These are phyloP conservation scores for Auriculariales sp. DNA, from an alignment of 768 basidiomycete genomes.

Conservation along the genomic window DNA sequence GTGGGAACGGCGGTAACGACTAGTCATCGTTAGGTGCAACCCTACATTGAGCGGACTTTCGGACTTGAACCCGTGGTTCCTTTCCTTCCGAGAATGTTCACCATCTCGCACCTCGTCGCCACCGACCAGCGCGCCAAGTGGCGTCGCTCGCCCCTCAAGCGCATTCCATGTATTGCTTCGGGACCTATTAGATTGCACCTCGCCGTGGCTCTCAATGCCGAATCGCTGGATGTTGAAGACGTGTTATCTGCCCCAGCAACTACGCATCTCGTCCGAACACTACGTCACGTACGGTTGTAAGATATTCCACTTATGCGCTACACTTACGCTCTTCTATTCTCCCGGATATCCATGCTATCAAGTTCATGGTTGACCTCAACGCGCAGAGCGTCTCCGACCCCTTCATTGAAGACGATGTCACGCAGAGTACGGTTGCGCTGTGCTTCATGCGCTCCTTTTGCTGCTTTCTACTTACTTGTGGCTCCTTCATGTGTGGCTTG, in stretches of 20 bases:
- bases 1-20: too few relatives aligned
- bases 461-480: constrained; percentile 4
- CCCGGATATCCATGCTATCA: constrained; percentile 44
- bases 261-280: constrained; percentile 32
- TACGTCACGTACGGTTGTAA: constrained; percentile 29
- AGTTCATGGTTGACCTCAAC: neutral
- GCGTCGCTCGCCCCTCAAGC: neutral
- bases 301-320: neutral
- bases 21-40: too few relatives aligned
- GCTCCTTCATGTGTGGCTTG: too few relatives aligned
- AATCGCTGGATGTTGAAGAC: constrained; percentile 21
- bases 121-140: neutral
- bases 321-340: constrained; percentile 37
- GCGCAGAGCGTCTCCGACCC: constrained; percentile 34
- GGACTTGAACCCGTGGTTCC: neutral
- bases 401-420: constrained; percentile 28
- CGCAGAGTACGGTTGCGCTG: constrained; percentile 32
- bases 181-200: constrained; percentile 21
- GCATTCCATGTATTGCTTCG: neutral
- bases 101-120: neutral
- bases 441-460: constrained; percentile 1
- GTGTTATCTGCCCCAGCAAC: constrained; percentile 36
- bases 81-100: neutral
- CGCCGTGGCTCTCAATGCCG: constrained; percentile 35
- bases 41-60: too few relatives aligned